Evolutionary conservation across 2,329 filamentous ascomycete species (phyloP).

Genomic region (Pseudonectria buxi): DNA sequence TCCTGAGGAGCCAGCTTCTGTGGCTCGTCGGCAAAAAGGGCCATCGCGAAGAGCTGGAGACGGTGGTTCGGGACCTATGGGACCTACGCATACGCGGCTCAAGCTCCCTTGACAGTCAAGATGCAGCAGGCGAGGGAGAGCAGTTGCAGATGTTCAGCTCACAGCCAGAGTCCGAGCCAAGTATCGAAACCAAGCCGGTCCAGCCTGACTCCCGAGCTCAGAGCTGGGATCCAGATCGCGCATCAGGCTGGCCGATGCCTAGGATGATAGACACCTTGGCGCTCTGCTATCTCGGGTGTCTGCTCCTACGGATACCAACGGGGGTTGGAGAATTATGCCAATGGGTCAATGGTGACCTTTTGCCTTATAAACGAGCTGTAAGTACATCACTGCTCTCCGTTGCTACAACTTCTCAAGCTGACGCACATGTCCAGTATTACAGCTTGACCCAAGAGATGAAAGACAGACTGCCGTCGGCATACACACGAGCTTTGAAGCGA

Average conservation of each 20-base stretch:
- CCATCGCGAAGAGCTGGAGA: conserved; percentile 68
- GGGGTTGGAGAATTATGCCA: conserved; percentile 63
- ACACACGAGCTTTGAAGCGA: conserved; percentile 53
- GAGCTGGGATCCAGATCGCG: conserved; percentile 39
- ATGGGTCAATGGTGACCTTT: conserved; percentile 60
- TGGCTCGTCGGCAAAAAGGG: conserved; percentile 63
- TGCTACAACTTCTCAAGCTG: background rate
- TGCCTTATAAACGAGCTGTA: conserved; percentile 67
- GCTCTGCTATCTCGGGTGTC: conserved; percentile 70
- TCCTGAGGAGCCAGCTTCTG: conserved; percentile 73
- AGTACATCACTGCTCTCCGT: conserved; percentile 17
- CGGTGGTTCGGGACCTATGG: conserved; percentile 79
- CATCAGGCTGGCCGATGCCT: conserved; percentile 51
- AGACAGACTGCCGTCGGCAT: conserved; percentile 55
- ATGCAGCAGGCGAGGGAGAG: conserved; percentile 16
- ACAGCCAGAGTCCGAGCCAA: conserved; percentile 22
- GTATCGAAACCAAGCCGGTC: conserved; percentile 1
- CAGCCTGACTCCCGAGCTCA: conserved; percentile 26
- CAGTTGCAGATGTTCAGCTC: conserved; percentile 34
- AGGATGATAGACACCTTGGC: conserved; percentile 67
- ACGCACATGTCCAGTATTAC: conserved; percentile 35
- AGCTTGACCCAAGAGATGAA: conserved; percentile 58
- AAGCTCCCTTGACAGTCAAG: conserved; percentile 29
- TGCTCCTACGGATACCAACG: conserved; percentile 71
- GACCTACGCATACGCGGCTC: conserved; percentile 53